Evolutionary conservation across 2,329 filamentous ascomycete species (phyloP).

Genomic region (Scedosporium minutisporum): DNA sequence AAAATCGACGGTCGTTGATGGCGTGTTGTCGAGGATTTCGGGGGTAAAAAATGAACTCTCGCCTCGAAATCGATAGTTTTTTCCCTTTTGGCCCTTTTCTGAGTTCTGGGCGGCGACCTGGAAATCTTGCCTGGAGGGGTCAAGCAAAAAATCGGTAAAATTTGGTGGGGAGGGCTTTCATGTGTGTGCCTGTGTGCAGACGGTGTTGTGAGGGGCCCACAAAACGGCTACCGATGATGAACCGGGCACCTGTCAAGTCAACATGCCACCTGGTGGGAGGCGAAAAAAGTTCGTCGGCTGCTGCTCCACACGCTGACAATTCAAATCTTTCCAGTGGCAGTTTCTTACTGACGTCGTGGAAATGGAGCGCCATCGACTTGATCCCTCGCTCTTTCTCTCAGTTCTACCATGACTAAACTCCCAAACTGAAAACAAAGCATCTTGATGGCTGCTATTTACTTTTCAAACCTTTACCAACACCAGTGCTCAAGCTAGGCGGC

Average conservation of each 20-base stretch:
- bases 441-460: neutral
- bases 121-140: slow-evolving; percentile 4
- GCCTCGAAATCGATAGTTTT: neutral
- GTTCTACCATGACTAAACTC: neutral
- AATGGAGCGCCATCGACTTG: too few species aligned
- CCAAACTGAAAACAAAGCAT: neutral
- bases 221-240: neutral
- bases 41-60: neutral
- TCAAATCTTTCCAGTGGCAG: neutral
- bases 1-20: neutral
- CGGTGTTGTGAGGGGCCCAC: neutral
- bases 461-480: neutral
- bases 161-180: slow-evolving; percentile 8
- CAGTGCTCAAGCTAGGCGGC: neutral
- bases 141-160: slow-evolving; percentile 7
- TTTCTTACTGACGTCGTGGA: slow-evolving; percentile 6
- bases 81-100: neutral
- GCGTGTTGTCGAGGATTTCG: neutral
- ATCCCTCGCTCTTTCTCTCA: neutral
- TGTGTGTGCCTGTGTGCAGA: neutral
- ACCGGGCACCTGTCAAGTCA: neutral
- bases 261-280: neutral
- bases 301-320: slow-evolving; percentile 6
- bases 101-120: neutral
- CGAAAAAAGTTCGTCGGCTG: neutral